phyloP scores from a whole-genome alignment of 306 rosid genomes.

The Betula pendula region DNA sequence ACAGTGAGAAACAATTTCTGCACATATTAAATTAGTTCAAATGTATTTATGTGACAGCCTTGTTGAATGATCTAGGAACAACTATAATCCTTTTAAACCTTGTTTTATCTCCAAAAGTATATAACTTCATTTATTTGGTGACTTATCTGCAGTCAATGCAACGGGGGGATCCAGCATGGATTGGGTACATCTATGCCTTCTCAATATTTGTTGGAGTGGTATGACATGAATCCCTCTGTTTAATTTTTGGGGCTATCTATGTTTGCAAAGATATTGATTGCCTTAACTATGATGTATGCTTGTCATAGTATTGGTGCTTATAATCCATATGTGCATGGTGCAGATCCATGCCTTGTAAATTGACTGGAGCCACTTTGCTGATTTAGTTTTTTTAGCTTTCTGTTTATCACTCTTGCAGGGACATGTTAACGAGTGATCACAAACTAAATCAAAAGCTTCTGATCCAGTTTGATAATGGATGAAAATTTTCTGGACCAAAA shows the following conservation, averaged over 20 bases:
- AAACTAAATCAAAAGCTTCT: background rate
- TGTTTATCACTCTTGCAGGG: background rate
- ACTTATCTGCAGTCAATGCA: constrained; percentile 57
- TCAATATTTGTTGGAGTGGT: constrained; percentile 62
- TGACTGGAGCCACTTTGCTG: background rate
- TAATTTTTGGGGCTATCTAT: background rate
- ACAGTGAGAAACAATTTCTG: background rate
- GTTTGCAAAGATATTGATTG: constrained; percentile 5
- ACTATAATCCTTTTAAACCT: background rate
- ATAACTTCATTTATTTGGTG: background rate
- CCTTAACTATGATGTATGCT: constrained; percentile 3
- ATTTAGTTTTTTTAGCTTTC: background rate
- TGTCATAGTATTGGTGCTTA: background rate
- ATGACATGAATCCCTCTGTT: constrained; percentile 23
- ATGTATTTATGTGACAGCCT: background rate
- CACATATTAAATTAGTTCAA: background rate
- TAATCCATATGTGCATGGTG: background rate
- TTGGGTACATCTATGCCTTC: constrained; percentile 58
- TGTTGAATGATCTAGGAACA: background rate
- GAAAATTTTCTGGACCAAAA: background rate
- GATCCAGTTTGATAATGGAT: background rate
- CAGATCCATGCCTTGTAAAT: background rate
- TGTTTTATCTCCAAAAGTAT: too few species aligned
- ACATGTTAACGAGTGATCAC: background rate
- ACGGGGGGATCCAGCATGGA: constrained; percentile 52